phyloP scores from a whole-genome alignment of 2,329 filamentous ascomycete species.

The Colletotrichum falcatum region DNA sequence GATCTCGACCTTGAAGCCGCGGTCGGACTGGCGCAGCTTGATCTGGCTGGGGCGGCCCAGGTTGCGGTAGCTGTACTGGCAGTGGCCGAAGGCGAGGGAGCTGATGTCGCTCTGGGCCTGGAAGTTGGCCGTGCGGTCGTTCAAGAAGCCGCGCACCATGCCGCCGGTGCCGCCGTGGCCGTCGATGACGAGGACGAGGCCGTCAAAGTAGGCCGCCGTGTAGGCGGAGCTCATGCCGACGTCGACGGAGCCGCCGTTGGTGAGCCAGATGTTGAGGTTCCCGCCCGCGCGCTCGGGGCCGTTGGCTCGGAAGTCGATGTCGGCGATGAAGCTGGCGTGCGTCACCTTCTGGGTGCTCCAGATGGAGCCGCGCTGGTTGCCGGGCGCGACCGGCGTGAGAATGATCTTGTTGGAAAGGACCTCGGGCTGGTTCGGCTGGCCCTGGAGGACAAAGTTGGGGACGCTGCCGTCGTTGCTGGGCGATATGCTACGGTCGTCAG shows the following conservation, averaged over 20 bases:
- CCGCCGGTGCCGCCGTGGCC: constrained; percentile 82
- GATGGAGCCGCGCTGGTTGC: constrained; percentile 84
- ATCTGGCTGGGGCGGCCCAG: constrained; percentile 85
- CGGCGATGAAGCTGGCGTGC: constrained; percentile 80
- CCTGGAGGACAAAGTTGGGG: constrained; percentile 67
- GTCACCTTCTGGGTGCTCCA: constrained; percentile 78
- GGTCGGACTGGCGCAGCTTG: constrained; percentile 74
- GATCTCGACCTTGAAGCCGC: constrained; percentile 80
- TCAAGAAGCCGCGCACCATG: constrained; percentile 90
- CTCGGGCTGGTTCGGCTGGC: constrained; percentile 69
- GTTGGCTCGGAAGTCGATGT: constrained; percentile 88
- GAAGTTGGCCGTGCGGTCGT: constrained; percentile 88
- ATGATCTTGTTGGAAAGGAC: constrained; percentile 90
- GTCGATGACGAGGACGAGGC: constrained; percentile 88
- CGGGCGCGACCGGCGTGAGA: constrained; percentile 88
- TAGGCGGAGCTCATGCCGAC: constrained; percentile 84
- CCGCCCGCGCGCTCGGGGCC: constrained; percentile 88
- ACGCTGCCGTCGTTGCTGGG: constrained; percentile 49
- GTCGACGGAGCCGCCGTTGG: constrained; percentile 72
- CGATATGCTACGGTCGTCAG: constrained; percentile 38
- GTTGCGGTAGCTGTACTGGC: constrained; percentile 91
- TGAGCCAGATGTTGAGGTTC: constrained; percentile 95
- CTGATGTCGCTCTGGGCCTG: constrained; percentile 81
- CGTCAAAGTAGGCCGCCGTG: constrained; percentile 86
- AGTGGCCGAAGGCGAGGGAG: constrained; percentile 91